Conservation (phyloP, 1,284 basidiomycete species). For the Abortiporus biennis region DNA sequence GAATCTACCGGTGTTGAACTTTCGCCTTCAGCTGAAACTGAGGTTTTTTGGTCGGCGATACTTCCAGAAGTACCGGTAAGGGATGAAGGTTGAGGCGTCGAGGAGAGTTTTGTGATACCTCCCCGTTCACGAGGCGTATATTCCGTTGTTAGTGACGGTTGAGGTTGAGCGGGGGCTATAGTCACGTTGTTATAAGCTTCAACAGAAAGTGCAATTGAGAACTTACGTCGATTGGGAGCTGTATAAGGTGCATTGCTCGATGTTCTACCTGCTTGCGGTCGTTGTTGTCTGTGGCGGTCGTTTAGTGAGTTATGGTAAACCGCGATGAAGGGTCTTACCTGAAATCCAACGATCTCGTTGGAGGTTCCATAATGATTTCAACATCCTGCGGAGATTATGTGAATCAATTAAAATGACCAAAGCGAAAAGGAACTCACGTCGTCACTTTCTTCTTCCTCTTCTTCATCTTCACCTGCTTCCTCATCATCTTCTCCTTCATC, state of each 20-base stretch:
- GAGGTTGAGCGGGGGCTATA: slow-evolving; percentile 28
- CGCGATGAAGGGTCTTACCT: slow-evolving; percentile 34
- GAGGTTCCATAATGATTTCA: slow-evolving; percentile 75
- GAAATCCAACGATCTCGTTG: slow-evolving; percentile 66
- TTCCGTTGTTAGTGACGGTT: slow-evolving; percentile 78
- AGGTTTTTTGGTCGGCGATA: slow-evolving; percentile 9
- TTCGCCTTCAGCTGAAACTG: slow-evolving; percentile 15
- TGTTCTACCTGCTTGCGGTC: slow-evolving; percentile 24
- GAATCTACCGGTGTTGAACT: slow-evolving; percentile 14
- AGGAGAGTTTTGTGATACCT: slow-evolving; percentile 23
- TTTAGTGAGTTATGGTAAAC: not conserved
- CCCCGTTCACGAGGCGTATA: slow-evolving; percentile 83
- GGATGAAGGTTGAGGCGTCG: slow-evolving; percentile 23
- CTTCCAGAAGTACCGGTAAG: slow-evolving; percentile 19
- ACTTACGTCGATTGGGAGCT: slow-evolving; percentile 35
- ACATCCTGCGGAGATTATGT: slow-evolving; percentile 47
- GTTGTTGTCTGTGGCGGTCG: slow-evolving; percentile 13
- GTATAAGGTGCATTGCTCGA: slow-evolving; percentile 25
- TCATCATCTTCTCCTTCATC: slow-evolving; percentile 28
- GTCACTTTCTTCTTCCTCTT: slow-evolving; percentile 33
- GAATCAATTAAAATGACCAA: slow-evolving; percentile 1
- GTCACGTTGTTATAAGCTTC: not conserved
- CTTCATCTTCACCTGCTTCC: slow-evolving; percentile 29
- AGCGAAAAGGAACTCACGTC: slow-evolving; percentile 30
- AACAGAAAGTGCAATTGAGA: not conserved